Evolutionary conservation across 2,329 filamentous ascomycete genomes (phyloP).

Genomic region (Clarireedia hainanense): DNA sequence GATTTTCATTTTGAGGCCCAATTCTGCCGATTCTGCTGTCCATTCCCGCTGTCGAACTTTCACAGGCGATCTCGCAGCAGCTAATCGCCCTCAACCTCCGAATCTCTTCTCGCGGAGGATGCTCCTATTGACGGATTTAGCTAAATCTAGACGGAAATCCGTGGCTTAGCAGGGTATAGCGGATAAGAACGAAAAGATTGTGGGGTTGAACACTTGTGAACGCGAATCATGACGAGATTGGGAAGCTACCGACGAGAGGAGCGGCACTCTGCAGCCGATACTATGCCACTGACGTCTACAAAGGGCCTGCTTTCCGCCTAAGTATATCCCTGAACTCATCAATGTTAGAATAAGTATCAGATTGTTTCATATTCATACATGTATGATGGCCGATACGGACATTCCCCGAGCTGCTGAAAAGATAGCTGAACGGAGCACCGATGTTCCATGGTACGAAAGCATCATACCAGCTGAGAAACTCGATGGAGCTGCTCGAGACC

Average conservation of each 20-base stretch:
- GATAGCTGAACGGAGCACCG: background rate
- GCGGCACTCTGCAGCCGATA: background rate
- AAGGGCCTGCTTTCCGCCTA: no score
- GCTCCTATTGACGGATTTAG: background rate
- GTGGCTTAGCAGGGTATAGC: no score
- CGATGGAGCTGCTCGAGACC: background rate
- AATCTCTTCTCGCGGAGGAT: no score
- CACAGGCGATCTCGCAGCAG: background rate
- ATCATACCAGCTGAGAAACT: background rate
- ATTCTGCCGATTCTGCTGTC: no score
- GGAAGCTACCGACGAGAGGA: background rate
- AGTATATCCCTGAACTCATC: no score
- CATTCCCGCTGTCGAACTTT: no score
- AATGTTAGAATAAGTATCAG: background rate
- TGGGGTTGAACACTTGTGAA: no score
- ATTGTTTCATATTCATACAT: background rate
- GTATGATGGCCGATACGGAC: background rate
- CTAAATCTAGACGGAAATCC: background rate
- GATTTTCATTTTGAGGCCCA: background rate
- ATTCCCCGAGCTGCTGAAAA: background rate
- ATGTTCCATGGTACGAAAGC: constrained; percentile 10
- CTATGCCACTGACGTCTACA: no score
- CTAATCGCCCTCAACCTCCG: no score
- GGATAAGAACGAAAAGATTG: no score
- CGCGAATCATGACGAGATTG: no score